phyloP scores from a whole-genome alignment of 2,329 filamentous ascomycete genomes.

The Verticillium klebahnii region DNA sequence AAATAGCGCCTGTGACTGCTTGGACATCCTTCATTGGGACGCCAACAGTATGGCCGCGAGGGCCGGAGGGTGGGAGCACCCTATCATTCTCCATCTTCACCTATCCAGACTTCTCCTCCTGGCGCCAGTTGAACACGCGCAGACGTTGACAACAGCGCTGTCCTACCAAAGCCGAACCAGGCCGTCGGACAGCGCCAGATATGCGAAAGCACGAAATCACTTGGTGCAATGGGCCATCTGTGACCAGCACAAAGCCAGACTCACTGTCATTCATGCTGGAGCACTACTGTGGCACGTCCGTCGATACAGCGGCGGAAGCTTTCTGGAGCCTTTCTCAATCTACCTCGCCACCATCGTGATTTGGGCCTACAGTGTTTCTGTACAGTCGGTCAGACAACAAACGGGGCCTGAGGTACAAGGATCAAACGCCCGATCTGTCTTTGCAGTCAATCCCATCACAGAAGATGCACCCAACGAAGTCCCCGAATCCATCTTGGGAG shows the following conservation, averaged over 20 bases:
- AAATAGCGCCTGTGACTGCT: conserved; percentile 37
- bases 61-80: conserved; percentile 45
- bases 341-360: conserved; percentile 31
- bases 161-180: background rate
- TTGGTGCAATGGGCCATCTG: conserved; percentile 12
- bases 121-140: conserved; percentile 40
- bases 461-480: background rate
- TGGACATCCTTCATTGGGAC: conserved; percentile 55
- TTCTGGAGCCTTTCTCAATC: conserved; percentile 32
- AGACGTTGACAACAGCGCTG: conserved; percentile 24
- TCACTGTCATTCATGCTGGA: conserved; percentile 39
- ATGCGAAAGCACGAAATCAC: background rate
- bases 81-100: conserved; percentile 52
- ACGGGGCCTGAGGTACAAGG: background rate
- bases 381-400: conserved; percentile 2
- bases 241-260: conserved; percentile 38
- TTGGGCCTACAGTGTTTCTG: conserved; percentile 30
- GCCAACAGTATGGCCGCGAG: conserved; percentile 47
- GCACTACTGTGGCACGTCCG: conserved; percentile 40
- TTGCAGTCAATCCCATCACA: background rate
- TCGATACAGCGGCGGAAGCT: conserved; percentile 33
- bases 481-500: background rate
- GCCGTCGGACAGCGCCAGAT: background rate
- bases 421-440: conserved; percentile 5
- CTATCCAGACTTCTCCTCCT: conserved; percentile 47